Evolutionary conservation across 345 rosid species (phyloP), one percentile per base, ranked within the genome.

Genomic region (Excoecaria cochinchinensis): DNA sequence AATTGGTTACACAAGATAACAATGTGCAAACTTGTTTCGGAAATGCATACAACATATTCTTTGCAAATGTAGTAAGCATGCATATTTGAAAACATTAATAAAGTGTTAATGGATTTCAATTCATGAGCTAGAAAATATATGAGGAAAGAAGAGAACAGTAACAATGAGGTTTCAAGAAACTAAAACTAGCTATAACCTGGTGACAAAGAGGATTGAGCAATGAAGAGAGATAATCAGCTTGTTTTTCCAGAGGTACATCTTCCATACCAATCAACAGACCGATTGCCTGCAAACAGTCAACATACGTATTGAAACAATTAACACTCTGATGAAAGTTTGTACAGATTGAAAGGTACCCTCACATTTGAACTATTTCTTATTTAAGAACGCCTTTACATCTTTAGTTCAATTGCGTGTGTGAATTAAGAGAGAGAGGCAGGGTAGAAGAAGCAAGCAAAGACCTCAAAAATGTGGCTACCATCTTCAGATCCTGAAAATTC

Each of bases 401-500:
- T 63, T 2, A 66, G 56, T 71, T 15, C 36, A 48, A 31, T 10
- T 56, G 75, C 12, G 22, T 36, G 50, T 13, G 69, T 9, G 25
- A 58, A 22, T 38, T n/a, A 17, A 5, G 10, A n/a, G 19, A 24
- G 1, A 36, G 16, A 10, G 51, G 17, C 14, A 19, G 8, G 64
- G 16, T 8, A 50, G 40, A 62, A 1, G 7, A 4, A 69, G 38
- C 24, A 48, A 10, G 44, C 22, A 31, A 0, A 76, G 75, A 95
- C 99, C 98, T 95, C 94, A 84, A 92, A 95, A 79, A 95, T 91
- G 80, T 93, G 91, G 84, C 86, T 88, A 68, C 90, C 92, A 79
- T 95, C 96, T 84, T 95, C 98, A 80, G 91, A 76, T 84, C 89
- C 97, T 19, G 87, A 78, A 74, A 81, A 77, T 42, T 83, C 88